These are phyloP conservation scores for Tarenaya hassleriana DNA, from an alignment of 345 rosid species.

Conservation along the genomic window DNA sequence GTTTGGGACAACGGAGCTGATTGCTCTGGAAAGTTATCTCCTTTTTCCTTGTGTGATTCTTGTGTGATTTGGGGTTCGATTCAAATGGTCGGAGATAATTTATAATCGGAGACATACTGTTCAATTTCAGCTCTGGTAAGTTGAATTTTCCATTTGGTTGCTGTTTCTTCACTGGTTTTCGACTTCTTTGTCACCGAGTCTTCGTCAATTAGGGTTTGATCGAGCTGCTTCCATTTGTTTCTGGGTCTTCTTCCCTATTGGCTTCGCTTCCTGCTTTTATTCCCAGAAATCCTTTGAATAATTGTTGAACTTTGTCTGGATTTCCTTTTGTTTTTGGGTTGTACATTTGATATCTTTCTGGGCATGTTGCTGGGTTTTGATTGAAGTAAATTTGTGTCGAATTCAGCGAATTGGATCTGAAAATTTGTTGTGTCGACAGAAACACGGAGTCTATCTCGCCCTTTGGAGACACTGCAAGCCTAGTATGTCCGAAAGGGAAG, in stretches of 20 bases:
- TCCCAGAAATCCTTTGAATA: background rate
- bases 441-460: background rate
- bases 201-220: constrained; percentile 34
- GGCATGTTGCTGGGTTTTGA: background rate
- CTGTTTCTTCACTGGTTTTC: constrained; percentile 5
- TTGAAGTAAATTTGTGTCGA: constrained; percentile 21
- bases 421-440: constrained; percentile 10
- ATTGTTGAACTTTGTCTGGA: constrained; percentile 13
- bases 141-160: constrained; percentile 22
- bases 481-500: constrained; percentile 27
- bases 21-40: background rate
- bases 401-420: constrained; percentile 23
- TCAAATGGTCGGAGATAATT: constrained; percentile 10
- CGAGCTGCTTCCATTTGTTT: constrained; percentile 26
- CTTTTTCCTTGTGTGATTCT: background rate
- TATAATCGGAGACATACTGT: constrained; percentile 16
- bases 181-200: constrained; percentile 26
- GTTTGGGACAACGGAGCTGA: constrained; percentile 17
- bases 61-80: constrained; percentile 1
- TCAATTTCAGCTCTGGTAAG: constrained; percentile 35
- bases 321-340: constrained; percentile 6
- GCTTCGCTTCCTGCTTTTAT: no score
- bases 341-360: constrained; percentile 6
- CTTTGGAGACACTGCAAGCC: background rate
- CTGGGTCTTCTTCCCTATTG: background rate